Conservation (phyloP, 1,139 yeast genomes). For the Blastobotrys capitulatus region DNA sequence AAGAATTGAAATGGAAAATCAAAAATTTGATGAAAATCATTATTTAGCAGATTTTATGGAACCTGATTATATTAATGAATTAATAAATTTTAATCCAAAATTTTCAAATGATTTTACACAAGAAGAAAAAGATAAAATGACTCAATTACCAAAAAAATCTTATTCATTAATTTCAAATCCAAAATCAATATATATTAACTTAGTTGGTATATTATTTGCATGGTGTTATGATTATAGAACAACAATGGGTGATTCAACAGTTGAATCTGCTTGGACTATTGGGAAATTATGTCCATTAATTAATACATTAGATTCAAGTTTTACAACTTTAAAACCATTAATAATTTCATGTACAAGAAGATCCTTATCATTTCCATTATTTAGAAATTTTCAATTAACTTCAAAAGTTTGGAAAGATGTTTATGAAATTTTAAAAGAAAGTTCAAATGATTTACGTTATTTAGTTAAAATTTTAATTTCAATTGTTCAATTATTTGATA, state of each 20-base stretch:
- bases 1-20: constrained; percentile 62
- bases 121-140: constrained; percentile 43
- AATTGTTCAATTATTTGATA: constrained; percentile 69
- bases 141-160: constrained; percentile 54
- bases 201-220: constrained; percentile 64
- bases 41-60: constrained; percentile 81
- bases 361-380: constrained; percentile 73
- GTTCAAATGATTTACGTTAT: constrained; percentile 49
- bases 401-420: constrained; percentile 72
- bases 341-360: constrained; percentile 62
- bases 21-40: constrained; percentile 81
- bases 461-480: constrained; percentile 56
- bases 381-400: constrained; percentile 60
- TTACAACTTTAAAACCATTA: constrained; percentile 47
- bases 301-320: constrained; percentile 56
- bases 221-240: constrained; percentile 71
- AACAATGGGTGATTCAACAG: constrained; percentile 69
- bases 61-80: constrained; percentile 48
- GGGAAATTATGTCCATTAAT: constrained; percentile 82
- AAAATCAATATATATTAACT: constrained; percentile 51
- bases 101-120: constrained; percentile 26
- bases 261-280: constrained; percentile 91
- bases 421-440: constrained; percentile 46
- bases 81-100: constrained; percentile 1
- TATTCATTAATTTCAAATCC: constrained; percentile 43